Evolutionary conservation across 192 early-diverging fungal species (phyloP).

Genomic region (Podila clonocystis): DNA sequence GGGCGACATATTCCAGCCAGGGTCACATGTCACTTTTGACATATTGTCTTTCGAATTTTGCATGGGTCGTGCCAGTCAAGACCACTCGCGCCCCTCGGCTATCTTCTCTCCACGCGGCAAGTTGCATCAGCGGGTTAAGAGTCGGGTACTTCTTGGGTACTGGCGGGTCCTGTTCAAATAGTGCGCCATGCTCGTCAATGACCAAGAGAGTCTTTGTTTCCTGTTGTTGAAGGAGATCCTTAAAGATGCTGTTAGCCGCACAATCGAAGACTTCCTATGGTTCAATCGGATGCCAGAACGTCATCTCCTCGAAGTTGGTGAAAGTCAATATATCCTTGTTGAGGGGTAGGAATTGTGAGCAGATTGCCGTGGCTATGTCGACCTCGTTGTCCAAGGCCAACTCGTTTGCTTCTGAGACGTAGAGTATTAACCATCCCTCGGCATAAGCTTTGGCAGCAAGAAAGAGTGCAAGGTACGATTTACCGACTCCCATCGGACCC

Average conservation of each 20-base stretch:
- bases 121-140: conserved; percentile 33
- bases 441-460: conserved; percentile 38
- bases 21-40: conserved; percentile 15
- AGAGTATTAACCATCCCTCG: conserved; percentile 29
- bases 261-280: too few species aligned
- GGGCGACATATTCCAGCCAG: conserved; percentile 27
- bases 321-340: conserved; percentile 45
- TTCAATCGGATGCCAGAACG: too few species aligned
- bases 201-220: conserved; percentile 28
- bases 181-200: conserved; percentile 37
- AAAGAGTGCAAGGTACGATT: conserved; percentile 34
- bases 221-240: background rate
- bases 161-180: conserved; percentile 32
- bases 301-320: too few species aligned
- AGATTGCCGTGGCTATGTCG: conserved; percentile 8
- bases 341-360: conserved; percentile 18
- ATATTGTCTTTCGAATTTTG: conserved; percentile 29
- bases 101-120: conserved; percentile 25
- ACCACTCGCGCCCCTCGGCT: conserved; percentile 23
- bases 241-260: background rate
- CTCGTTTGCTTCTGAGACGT: conserved; percentile 30
- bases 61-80: conserved; percentile 8
- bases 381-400: background rate
- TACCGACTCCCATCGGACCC: conserved; percentile 37
- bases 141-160: conserved; percentile 11